Conservation (phyloP, 2,329 filamentous ascomycete species). For the Curvularia hawaiiensis region DNA sequence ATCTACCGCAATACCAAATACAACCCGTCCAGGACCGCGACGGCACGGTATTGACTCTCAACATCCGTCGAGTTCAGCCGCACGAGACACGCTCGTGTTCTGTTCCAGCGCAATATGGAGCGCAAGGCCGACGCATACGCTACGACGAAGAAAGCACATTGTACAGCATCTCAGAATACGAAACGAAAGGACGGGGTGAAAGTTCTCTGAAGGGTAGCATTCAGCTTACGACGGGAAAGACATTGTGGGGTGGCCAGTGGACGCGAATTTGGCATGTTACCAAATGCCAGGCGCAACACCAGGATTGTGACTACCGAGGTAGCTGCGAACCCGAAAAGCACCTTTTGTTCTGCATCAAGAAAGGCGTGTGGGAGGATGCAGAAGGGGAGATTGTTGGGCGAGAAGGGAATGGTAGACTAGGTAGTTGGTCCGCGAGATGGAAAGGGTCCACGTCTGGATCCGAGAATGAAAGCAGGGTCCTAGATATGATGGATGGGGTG, state of each 20-base stretch:
- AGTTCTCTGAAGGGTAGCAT: slow-evolving; percentile 15
- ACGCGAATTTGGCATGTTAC: slow-evolving; percentile 28
- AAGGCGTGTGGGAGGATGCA: slow-evolving; percentile 28
- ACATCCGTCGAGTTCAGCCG: slow-evolving; percentile 26
- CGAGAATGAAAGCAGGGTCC: slow-evolving; percentile 3
- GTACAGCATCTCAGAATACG: slow-evolving; percentile 24
- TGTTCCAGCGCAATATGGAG: slow-evolving; percentile 12
- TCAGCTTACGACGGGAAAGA: slow-evolving; percentile 21
- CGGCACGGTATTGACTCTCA: slow-evolving; percentile 19
- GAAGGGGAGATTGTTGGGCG: slow-evolving; percentile 20
- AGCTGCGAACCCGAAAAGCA: slow-evolving; percentile 24
- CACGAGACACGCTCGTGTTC: slow-evolving; percentile 22
- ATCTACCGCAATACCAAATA: slow-evolving; percentile 31
- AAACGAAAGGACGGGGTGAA: slow-evolving; percentile 26
- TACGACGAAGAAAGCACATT: slow-evolving; percentile 32
- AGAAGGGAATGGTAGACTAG: slow-evolving; percentile 9
- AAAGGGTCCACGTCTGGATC: background rate
- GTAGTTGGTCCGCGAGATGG: background rate
- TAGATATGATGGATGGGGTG: slow-evolving; percentile 19
- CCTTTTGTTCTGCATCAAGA: slow-evolving; percentile 29
- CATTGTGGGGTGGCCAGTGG: slow-evolving; percentile 24
- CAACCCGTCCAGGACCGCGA: slow-evolving; percentile 17
- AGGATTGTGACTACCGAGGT: slow-evolving; percentile 1
- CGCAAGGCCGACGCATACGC: slow-evolving; percentile 6
- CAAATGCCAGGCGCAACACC: slow-evolving; percentile 22